Conservation (phyloP, 768 basidiomycete species). For the Pholiota microspora region DNA sequence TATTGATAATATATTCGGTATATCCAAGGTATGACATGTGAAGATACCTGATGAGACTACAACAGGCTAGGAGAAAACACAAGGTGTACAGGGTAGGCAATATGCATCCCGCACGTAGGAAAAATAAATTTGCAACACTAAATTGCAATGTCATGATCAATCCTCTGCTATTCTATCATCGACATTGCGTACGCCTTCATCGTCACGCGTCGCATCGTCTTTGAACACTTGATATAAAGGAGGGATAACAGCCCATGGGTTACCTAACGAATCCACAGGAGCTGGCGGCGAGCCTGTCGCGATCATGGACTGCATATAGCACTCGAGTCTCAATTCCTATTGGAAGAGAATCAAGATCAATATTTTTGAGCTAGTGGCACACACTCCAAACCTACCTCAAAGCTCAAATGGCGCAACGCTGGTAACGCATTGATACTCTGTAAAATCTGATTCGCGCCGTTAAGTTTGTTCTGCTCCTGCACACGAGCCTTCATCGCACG, state of each 20-base stretch:
- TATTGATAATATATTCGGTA: too few species aligned
- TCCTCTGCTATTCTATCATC: not conserved
- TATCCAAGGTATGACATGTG: too few species aligned
- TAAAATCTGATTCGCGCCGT: slow-evolving; percentile 15
- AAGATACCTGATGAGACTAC: too few species aligned
- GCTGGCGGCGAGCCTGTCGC: slow-evolving; percentile 23
- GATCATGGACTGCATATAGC: slow-evolving; percentile 25
- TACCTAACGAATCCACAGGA: slow-evolving; percentile 18
- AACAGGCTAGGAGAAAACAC: too few species aligned
- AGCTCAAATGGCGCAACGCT: slow-evolving; percentile 22
- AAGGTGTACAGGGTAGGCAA: not conserved
- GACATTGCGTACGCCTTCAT: not conserved
- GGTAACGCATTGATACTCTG: slow-evolving; percentile 30
- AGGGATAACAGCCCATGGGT: slow-evolving; percentile 24
- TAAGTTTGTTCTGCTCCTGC: not conserved
- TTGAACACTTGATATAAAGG: slow-evolving; percentile 24
- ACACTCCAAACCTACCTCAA: slow-evolving; percentile 23
- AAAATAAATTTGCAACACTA: not conserved
- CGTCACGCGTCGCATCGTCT: not conserved
- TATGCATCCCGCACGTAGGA: too few species aligned
- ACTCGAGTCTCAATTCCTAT: slow-evolving; percentile 30
- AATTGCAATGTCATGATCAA: not conserved
- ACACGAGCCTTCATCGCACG: not conserved
- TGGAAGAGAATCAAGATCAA: not conserved
- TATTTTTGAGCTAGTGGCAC: not conserved